Conservation (phyloP, 345 rosid species). For the Eucalyptus tenuipes region DNA sequence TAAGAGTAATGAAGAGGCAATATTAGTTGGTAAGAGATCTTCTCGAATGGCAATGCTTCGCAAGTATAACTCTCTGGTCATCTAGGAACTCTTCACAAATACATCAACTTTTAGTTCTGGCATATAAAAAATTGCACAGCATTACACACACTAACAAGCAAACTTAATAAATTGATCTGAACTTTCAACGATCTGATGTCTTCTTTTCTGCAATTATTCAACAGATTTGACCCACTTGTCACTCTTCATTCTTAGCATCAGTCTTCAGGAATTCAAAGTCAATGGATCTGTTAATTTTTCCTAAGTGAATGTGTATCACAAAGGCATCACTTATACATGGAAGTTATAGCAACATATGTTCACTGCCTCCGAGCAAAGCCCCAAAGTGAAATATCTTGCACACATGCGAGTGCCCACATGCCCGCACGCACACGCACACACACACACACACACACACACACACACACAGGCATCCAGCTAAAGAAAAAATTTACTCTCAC, state of each 20-base stretch:
- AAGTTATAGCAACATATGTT: not conserved
- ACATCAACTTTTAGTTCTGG: not conserved
- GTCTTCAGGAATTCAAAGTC: not conserved
- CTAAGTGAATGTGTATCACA: not conserved
- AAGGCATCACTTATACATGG: not conserved
- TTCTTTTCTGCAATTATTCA: not conserved
- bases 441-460: not conserved
- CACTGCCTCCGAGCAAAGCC: not conserved
- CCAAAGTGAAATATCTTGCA: not conserved
- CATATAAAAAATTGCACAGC: not conserved
- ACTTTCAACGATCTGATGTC: not conserved
- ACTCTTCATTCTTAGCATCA: not conserved
- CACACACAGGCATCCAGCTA: not conserved
- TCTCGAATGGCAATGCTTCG: not conserved
- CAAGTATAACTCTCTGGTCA: not conserved
- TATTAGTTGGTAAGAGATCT: not conserved
- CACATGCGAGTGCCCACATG: not conserved
- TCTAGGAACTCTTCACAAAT: not conserved
- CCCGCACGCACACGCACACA: fast-evolving
- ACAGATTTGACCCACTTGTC: not conserved
- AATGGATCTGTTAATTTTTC: not conserved
- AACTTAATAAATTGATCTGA: not conserved
- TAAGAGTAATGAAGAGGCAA: not conserved
- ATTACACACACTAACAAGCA: not conserved
- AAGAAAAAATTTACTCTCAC: not conserved